These are phyloP conservation scores for Ampelomyces quisqualis DNA, from an alignment of 2,329 filamentous ascomycete species.

Conservation along the genomic window DNA sequence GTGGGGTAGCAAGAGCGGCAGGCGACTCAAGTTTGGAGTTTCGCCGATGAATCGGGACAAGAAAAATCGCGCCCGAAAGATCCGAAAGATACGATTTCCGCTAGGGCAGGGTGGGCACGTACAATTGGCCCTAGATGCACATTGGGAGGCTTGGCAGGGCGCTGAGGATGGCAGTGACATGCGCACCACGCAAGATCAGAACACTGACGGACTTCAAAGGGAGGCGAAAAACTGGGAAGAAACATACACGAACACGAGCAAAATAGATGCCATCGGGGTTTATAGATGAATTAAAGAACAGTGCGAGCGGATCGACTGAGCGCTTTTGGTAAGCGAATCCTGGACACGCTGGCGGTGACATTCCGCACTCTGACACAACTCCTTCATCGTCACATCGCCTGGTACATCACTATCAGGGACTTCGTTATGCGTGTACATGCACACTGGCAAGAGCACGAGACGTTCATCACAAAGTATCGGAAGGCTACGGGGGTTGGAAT, in stretches of 20 bases:
- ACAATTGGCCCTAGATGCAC: slow-evolving; percentile 18
- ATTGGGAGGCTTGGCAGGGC: slow-evolving; percentile 28
- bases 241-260: not conserved
- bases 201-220: not conserved
- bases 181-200: too few relatives aligned
- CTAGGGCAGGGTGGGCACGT: not conserved
- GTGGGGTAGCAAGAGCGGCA: slow-evolving; percentile 6
- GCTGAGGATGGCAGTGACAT: not conserved
- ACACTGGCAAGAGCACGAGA: not conserved
- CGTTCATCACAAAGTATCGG: not conserved
- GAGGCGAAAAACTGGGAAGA: not conserved
- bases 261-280: not conserved
- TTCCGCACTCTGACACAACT: not conserved
- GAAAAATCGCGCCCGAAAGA: slow-evolving; percentile 16
- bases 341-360: not conserved
- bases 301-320: slow-evolving; percentile 12
- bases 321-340: slow-evolving; percentile 26
- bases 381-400: not conserved
- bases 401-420: not conserved
- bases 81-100: slow-evolving; percentile 13
- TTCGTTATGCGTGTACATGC: not conserved
- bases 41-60: slow-evolving; percentile 13
- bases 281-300: not conserved
- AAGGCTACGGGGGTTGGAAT: not conserved
- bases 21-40: slow-evolving; percentile 4